Evolutionary conservation across 306 rosid species (phyloP).

Genomic region (Vachellia pachyceras): DNA sequence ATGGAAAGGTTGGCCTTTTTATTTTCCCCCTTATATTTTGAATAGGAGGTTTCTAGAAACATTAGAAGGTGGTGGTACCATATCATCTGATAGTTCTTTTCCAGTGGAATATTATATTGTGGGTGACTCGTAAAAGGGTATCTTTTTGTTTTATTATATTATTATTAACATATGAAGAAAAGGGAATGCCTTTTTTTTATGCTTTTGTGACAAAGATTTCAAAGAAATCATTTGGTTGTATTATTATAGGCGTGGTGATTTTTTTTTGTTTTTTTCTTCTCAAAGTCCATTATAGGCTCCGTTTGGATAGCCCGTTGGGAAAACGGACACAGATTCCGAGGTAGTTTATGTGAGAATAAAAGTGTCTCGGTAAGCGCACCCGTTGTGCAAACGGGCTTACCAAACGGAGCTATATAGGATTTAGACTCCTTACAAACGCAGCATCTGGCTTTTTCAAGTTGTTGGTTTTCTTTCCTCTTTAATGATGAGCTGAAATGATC

Average conservation of each 20-base stretch:
- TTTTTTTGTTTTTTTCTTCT: constrained; percentile 27
- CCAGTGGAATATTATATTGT: constrained; percentile 24
- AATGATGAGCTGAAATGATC: background rate
- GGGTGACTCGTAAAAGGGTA: background rate
- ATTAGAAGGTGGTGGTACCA: background rate
- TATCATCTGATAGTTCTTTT: background rate
- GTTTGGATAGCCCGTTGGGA: too few relatives aligned
- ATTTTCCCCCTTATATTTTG: background rate
- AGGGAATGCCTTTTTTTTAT: constrained; percentile 7
- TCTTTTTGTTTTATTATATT: background rate
- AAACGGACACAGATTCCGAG: too few relatives aligned
- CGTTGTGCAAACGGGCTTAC: too few relatives aligned
- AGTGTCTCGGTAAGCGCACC: too few relatives aligned
- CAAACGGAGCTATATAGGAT: too few relatives aligned
- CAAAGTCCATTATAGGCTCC: constrained; percentile 1
- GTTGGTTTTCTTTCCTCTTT: background rate
- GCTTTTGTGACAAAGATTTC: constrained; percentile 3
- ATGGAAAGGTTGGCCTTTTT: background rate
- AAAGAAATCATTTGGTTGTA: constrained; percentile 17
- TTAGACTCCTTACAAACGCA: constrained; percentile 19
- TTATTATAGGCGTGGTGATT: background rate
- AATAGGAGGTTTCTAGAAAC: constrained; percentile 35
- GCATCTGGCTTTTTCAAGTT: background rate
- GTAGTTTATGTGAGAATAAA: too few relatives aligned
- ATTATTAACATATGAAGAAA: background rate